Base-by-base conservation (phyloP, 177 flowering plant genomes). In the Tripterygium wilfordii region DNA sequence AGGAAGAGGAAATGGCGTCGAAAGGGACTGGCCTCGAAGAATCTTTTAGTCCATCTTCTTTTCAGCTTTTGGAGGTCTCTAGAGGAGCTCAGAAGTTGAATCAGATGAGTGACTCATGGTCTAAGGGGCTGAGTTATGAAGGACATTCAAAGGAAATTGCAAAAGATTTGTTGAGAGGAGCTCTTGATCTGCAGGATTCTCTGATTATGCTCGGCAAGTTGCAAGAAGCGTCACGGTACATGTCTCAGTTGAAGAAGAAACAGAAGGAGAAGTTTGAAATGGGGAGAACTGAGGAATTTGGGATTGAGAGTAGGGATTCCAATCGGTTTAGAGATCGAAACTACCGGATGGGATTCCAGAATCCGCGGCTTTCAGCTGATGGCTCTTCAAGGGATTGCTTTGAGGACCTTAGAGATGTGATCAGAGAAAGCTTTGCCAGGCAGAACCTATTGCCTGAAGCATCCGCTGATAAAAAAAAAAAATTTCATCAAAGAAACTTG, bases 181-280 rank as follows among this genome's bases (percentile, higher is more conserved):
- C 97, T 62, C 75, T 84, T 54, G 90, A 86, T 58, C 69, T 90
- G 54, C 83, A 85, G 29, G 87, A 80, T 45, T 90, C 96, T 14
- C 52, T 86, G 2, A 32, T 45, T 39, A 77, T 82, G 90, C 81
- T 90, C 26, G 71, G 78, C 10, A 76, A 77, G 59, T 44, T 87
- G 56, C 97, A 84, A 56, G 80, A 82, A 59, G 83, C 79, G 26
- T 72, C 94, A 1, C 56, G 59, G 22, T 48, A 53, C 43, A 62
- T 63, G 70, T 51, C 68, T 14, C 56, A 38, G 46, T 47, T 68
- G 70, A 76, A 71, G 70, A 66, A 54, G 46, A 68, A 67, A 29
- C 64, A 74, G 40, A 51, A 61, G 56, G 62, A 48, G 13, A 66
- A 63, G 62, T 12, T 26, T 9, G 59, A 51, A 26, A 59, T 35